These are phyloP conservation scores for Dictyostelium intermedium DNA, from an alignment of 78 protist genomes.

Conservation along the genomic window DNA sequence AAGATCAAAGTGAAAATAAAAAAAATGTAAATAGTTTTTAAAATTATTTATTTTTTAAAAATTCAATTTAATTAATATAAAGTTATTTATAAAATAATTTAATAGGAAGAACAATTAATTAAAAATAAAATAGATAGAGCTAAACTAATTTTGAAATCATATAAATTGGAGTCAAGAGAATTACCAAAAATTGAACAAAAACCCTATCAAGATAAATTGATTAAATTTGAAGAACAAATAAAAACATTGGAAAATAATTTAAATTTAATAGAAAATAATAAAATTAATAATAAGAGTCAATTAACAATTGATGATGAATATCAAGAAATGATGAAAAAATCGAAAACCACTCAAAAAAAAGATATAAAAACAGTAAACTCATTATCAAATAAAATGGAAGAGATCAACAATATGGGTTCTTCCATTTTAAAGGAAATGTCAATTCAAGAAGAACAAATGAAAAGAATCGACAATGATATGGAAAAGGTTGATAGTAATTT, in stretches of 20 bases:
- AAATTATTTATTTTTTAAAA: too few species aligned
- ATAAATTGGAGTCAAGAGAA: conserved; percentile 28
- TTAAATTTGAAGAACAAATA: conserved; percentile 4
- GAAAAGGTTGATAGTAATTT: conserved; percentile 78
- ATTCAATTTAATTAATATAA: too few species aligned
- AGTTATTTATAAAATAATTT: too few species aligned
- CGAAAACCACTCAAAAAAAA: conserved; percentile 13
- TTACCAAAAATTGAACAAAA: conserved; percentile 15
- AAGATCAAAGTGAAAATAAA: background rate
- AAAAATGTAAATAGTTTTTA: background rate
- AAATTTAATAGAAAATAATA: conserved; percentile 41
- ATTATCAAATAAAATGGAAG: background rate
- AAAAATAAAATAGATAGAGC: conserved; percentile 20
- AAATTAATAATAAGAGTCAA: background rate
- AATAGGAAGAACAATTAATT: background rate
- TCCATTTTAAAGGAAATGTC: conserved; percentile 29
- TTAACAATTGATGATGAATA: background rate
- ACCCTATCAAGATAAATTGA: background rate
- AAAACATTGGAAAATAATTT: conserved; percentile 47
- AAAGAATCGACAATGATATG: conserved; percentile 28
- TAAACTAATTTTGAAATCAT: conserved; percentile 30
- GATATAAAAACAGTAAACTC: conserved; percentile 20
- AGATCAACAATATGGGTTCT: conserved; percentile 1
- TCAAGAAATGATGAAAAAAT: conserved; percentile 9
- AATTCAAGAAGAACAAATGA: conserved; percentile 37